Percentiles rank a stretch among this genome's conserved stretches.
Conservation (phyloP, 2,329 filamentous ascomycete genomes). For the Teratosphaeria pseudoeucalypti region DNA sequence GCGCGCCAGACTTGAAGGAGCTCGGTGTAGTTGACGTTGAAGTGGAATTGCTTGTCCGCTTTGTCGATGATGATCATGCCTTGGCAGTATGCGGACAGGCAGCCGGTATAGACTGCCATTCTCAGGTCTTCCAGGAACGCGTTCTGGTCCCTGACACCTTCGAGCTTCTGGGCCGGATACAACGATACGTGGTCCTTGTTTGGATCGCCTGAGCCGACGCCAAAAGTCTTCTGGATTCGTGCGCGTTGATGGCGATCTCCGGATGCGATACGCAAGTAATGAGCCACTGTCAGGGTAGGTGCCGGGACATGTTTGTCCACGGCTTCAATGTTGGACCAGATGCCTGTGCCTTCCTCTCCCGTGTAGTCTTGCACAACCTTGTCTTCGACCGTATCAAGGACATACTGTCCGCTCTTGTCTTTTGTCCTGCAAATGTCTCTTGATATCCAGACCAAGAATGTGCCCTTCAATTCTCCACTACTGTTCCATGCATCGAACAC, state of each 20-base stretch:
- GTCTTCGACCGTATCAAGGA: slow-evolving; percentile 54
- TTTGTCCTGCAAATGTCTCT: slow-evolving; percentile 48
- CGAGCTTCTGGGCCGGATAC: slow-evolving; percentile 28
- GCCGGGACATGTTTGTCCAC: slow-evolving; percentile 52
- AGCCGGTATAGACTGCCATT: slow-evolving; percentile 51
- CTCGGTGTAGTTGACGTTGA: slow-evolving; percentile 45
- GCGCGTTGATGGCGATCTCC: slow-evolving; percentile 49
- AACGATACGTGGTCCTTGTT: slow-evolving; percentile 13
- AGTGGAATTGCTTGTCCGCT: slow-evolving; percentile 48
- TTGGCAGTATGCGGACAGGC: slow-evolving; percentile 54
- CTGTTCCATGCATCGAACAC: slow-evolving; percentile 52
- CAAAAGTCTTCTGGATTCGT: slow-evolving; percentile 38
- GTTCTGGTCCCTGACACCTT: slow-evolving; percentile 22
- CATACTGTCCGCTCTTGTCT: slow-evolving; percentile 34
- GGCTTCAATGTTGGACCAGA: slow-evolving; percentile 55
- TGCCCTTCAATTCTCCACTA: slow-evolving; percentile 46
- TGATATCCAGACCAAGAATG: slow-evolving; percentile 54
- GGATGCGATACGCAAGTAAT: slow-evolving; percentile 54
- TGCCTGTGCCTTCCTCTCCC: slow-evolving; percentile 55
- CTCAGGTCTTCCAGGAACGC: slow-evolving; percentile 48
- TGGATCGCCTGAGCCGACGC: slow-evolving; percentile 17
- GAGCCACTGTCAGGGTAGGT: slow-evolving; percentile 52
- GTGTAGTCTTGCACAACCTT: slow-evolving; percentile 63
- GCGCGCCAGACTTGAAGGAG: slow-evolving; percentile 55
- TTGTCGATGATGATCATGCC: slow-evolving; percentile 54